A percentile compares a stretch with the other conserved stretches of the same genome.
Evolutionary conservation across 2,329 filamentous ascomycete genomes (phyloP).

Genomic region (Botryotinia calthae): DNA sequence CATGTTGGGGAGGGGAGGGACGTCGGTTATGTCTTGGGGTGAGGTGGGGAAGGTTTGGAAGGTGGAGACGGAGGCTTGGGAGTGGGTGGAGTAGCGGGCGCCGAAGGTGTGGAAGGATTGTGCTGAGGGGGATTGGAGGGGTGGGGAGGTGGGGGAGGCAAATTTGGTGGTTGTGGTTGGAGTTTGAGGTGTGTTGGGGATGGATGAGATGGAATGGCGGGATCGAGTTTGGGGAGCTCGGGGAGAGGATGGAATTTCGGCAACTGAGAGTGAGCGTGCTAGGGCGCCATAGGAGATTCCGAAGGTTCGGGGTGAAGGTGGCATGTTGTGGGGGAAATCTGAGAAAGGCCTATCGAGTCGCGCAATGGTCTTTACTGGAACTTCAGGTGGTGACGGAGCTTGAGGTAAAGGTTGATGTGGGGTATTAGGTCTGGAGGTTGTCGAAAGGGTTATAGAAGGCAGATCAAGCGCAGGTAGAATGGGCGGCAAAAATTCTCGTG

Average conservation of each 20-base stretch:
- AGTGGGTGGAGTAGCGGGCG: not conserved
- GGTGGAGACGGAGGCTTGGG: constrained; percentile 12
- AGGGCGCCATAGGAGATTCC: not conserved
- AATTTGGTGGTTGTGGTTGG: not conserved
- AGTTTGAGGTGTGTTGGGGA: not conserved
- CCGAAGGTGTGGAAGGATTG: constrained; percentile 18
- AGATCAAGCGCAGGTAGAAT: constrained; percentile 5
- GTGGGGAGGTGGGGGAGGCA: not conserved
- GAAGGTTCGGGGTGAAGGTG: not conserved
- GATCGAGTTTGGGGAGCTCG: not conserved
- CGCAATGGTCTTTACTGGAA: not conserved
- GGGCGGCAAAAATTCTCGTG: constrained; percentile 8
- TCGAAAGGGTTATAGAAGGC: not conserved
- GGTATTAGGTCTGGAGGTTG: not conserved
- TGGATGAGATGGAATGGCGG: constrained; percentile 2
- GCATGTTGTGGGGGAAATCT: not conserved
- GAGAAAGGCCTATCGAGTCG: constrained; percentile 11
- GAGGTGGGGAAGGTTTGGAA: constrained; percentile 15
- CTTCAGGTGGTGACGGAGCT: not conserved
- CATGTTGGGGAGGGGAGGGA: not conserved
- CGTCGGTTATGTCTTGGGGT: constrained; percentile 1
- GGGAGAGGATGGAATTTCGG: not conserved
- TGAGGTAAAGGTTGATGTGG: not conserved
- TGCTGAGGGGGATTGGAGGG: not conserved
- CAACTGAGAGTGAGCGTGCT: not conserved